Conservation (phyloP, 1,284 basidiomycete species). For the Puccinia triticina region DNA sequence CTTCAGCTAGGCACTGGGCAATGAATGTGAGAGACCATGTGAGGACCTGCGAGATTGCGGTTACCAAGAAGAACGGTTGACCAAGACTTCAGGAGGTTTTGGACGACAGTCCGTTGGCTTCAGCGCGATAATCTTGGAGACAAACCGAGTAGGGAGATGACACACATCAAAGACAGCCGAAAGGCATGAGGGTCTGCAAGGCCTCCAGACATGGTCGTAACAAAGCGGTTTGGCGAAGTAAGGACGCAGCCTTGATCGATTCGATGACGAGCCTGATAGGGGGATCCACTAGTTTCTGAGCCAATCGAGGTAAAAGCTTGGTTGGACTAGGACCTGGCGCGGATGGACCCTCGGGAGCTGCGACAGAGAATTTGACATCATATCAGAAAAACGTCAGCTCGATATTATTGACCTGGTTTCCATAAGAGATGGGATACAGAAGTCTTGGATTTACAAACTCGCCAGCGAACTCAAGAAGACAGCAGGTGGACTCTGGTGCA, state of each 20-base stretch:
- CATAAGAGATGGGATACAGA: neutral
- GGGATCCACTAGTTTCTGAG: neutral
- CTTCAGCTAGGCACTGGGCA: conserved; percentile 33
- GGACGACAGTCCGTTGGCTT: neutral
- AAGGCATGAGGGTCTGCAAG: neutral
- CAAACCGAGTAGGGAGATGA: neutral
- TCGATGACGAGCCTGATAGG: neutral
- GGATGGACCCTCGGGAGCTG: neutral
- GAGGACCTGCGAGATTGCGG: conserved; percentile 21
- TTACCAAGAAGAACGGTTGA: conserved; percentile 38
- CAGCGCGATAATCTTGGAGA: conserved; percentile 18
- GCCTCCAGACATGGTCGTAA: neutral
- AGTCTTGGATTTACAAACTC: neutral
- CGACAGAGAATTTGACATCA: neutral
- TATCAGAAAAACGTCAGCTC: neutral
- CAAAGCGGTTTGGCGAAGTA: neutral
- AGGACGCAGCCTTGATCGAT: neutral
- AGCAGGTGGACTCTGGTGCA: neutral
- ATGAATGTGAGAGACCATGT: conserved; percentile 38
- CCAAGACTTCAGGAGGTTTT: conserved; percentile 27
- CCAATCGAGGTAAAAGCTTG: neutral
- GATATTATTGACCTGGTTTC: neutral
- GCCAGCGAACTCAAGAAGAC: neutral
- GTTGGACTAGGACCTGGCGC: neutral
- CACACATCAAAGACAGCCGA: conserved; percentile 25